Evolutionary conservation across 441 rosid genomes (phyloP), one percentile per base, ranked within the genome.

Genomic region (Gossypium davidsonii): DNA sequence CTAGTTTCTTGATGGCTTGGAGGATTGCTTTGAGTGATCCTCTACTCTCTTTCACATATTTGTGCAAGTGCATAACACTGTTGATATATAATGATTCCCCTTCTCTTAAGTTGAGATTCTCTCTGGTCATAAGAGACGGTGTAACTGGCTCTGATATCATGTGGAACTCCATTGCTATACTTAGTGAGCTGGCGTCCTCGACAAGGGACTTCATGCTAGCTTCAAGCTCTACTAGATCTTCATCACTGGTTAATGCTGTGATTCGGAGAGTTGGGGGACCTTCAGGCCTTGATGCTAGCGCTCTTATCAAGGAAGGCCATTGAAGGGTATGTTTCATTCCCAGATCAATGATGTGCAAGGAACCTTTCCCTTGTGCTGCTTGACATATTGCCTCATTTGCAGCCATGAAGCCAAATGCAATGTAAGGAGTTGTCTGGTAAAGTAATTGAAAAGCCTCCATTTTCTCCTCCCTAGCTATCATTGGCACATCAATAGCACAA

Each of bases 1-100:
- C 74, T 3, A 88, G 77, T 70, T 81, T 88, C 87, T 83, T 86
- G 75, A 90, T 82, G 53, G 89, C 88, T 78, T 82, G 94, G 48
- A 90, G 92, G 76, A 86, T 83, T 60, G 88, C 86, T 83, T 88
- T 84, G 79, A 90, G 88, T 28, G 83, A 84, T 48, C 92, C 90
- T 74, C 91, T 82, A 37, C 89, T 88, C 77, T 88, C 92, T 76
- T 85, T 86, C 1, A 85, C 90, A 46, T 85, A 88, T 75, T 78
- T 79, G 83, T 90, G 94, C 79, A 90, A 71, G 59, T 86, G 86
- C 86, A 82, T 80, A 0, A 86, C 67, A 71, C 92, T 79, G 52
- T 88, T 88, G 37, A 88, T 79, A 68, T 84, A 83, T 12, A 90
- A 39, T 10, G 84, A 58, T 21, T 90, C 95, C 21, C 86, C 91